phyloP scores from a whole-genome alignment of 805 yeast species.

The Suhomyces vadensis region DNA sequence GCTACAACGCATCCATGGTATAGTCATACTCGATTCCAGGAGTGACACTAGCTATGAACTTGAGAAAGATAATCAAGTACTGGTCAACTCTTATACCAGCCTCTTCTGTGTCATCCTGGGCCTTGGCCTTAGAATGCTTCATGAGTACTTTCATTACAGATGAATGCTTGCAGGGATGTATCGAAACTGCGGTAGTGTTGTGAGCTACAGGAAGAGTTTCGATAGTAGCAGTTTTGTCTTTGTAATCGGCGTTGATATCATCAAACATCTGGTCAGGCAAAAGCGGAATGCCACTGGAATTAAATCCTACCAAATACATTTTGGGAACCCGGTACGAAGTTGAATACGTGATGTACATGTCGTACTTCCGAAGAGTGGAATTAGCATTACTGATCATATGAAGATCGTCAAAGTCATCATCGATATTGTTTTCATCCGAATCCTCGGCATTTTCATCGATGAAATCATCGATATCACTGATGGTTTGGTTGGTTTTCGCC shows the following conservation, averaged over 20 bases:
- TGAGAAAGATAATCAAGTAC: conserved; percentile 82
- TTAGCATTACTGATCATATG: conserved; percentile 31
- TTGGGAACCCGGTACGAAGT: conserved; percentile 96
- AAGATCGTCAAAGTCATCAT: conserved; percentile 35
- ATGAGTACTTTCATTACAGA: conserved; percentile 89
- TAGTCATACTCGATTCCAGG: conserved; percentile 98
- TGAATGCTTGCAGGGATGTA: conserved; percentile 96
- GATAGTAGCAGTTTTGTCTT: conserved; percentile 94
- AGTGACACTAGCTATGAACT: conserved; percentile 94
- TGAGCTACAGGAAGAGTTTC: conserved; percentile 85
- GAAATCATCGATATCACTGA: conserved; percentile 47
- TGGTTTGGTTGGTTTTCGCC: background rate
- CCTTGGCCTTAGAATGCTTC: conserved; percentile 57
- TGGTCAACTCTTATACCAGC: conserved; percentile 77
- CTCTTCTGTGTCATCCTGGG: conserved; percentile 12
- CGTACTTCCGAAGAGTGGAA: conserved; percentile 67
- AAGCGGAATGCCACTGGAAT: conserved; percentile 79
- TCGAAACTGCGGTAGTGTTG: conserved; percentile 77
- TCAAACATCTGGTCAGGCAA: conserved; percentile 91
- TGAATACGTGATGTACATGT: conserved; percentile 86
- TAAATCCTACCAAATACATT: conserved; percentile 86
- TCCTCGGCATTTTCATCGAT: conserved; percentile 45
- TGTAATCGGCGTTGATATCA: conserved; percentile 87
- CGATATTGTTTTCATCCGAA: conserved; percentile 34
- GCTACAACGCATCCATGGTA: conserved; percentile 89